These are phyloP conservation scores for Blastocystis sp. DNA, from an alignment of 352 stramenopile species.

Conservation along the genomic window DNA sequence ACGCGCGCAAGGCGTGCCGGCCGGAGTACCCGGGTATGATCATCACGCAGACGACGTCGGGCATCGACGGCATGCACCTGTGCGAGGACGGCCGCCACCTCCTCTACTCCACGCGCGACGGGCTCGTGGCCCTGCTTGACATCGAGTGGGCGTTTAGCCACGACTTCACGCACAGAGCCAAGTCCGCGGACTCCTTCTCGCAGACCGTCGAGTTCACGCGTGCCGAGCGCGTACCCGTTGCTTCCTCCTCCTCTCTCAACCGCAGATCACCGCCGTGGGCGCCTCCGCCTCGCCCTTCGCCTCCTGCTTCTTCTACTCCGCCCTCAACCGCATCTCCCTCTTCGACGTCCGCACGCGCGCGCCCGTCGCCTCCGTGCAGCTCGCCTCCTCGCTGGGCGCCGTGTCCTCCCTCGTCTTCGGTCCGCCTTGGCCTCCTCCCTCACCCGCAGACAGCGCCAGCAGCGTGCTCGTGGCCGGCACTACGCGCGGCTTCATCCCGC, in stretches of 20 bases:
- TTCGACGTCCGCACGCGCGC: background rate
- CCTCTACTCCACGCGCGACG: constrained; percentile 52
- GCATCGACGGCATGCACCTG: constrained; percentile 35
- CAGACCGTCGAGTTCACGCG: constrained; percentile 34
- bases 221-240: background rate
- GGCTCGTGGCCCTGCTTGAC: constrained; percentile 18
- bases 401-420: constrained; percentile 35
- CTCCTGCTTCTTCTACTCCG: constrained; percentile 57
- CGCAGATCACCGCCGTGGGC: constrained; percentile 30
- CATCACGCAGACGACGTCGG: constrained; percentile 18
- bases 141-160: background rate
- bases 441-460: constrained; percentile 7
- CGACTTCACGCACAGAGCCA: background rate
- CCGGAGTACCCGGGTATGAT: constrained; percentile 1
- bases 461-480: constrained; percentile 34
- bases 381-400: constrained; percentile 47
- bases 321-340: constrained; percentile 6
- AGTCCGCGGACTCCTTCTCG: constrained; percentile 38
- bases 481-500: constrained; percentile 13
- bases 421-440: background rate
- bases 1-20: background rate
- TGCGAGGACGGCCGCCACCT: constrained; percentile 14
- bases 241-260: background rate
- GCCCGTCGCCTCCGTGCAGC: background rate
- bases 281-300: background rate